Evolutionary conservation across 139 green algal genomes (phyloP).

Genomic region (Coccomyxa sp.): DNA sequence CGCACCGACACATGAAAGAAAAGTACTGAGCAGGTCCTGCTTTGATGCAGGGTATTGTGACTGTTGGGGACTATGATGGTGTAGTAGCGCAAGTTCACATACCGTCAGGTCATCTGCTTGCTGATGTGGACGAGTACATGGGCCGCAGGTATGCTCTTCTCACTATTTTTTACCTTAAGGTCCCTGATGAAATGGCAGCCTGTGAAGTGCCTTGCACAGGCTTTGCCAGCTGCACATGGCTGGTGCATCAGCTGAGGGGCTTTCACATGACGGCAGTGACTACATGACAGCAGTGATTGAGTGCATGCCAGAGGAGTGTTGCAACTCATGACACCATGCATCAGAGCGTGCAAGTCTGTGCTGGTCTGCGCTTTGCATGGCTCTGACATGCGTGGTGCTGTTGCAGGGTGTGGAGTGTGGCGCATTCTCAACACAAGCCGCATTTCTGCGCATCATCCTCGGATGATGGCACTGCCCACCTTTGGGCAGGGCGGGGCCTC

Average conservation of each 20-base stretch:
- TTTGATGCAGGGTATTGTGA: slow-evolving; percentile 40
- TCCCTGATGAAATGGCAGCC: no score
- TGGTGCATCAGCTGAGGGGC: no score
- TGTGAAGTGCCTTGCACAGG: no score
- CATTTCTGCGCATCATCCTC: slow-evolving; percentile 56
- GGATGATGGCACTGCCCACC: slow-evolving; percentile 79
- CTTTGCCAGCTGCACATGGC: no score
- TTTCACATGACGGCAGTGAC: no score
- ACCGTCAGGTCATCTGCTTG: slow-evolving; percentile 53
- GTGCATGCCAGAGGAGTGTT: background rate
- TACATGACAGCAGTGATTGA: background rate
- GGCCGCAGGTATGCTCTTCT: slow-evolving; percentile 36
- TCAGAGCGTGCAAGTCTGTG: no score
- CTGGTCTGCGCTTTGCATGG: background rate
- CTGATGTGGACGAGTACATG: slow-evolving; percentile 56
- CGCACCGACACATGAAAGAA: background rate
- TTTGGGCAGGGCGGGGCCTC: slow-evolving; percentile 65
- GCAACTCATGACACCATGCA: background rate
- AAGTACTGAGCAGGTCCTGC: background rate
- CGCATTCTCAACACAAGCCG: slow-evolving; percentile 46
- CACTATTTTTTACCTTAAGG: no score
- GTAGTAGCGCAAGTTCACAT: slow-evolving; percentile 61
- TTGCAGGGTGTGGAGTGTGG: slow-evolving; percentile 77
- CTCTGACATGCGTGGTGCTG: no score
- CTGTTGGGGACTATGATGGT: slow-evolving; percentile 77